Conservation (phyloP, 2,329 filamentous ascomycete species). For the Penicillium sp. region DNA sequence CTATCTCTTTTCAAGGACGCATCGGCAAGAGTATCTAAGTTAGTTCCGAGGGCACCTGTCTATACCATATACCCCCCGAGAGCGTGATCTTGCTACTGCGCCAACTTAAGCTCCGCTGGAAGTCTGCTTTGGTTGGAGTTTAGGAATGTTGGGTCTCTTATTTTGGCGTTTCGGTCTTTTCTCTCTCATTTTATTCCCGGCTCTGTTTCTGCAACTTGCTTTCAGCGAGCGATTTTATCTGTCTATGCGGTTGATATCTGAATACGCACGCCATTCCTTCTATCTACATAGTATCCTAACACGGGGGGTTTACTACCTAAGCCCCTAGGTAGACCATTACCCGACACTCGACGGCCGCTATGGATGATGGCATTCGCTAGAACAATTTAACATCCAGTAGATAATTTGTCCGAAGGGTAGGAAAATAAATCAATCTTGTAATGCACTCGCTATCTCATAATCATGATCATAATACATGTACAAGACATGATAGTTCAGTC, state of each 20-base stretch:
- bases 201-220: conserved; percentile 12
- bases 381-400: not conserved
- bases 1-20: not conserved
- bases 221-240: conserved; percentile 22
- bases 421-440: not conserved
- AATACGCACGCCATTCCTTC: conserved; percentile 16
- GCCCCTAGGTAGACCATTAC: not conserved
- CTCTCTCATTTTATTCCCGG: conserved; percentile 14
- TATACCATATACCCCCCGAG: conserved; percentile 1
- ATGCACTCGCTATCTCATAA: not conserved
- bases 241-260: conserved; percentile 10
- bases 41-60: conserved; percentile 1
- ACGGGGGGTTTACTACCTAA: not conserved
- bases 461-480: conserved; percentile 8
- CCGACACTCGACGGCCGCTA: too few species aligned
- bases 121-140: conserved; percentile 18
- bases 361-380: not conserved
- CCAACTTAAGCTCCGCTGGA: not conserved
- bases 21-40: not conserved
- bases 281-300: conserved; percentile 12
- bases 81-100: not conserved
- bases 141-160: conserved; percentile 13
- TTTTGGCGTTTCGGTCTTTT: conserved; percentile 17
- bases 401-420: not conserved
- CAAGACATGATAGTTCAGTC: not conserved